Conservation (phyloP, 257 asterid species). For the Verbascum thapsus region DNA sequence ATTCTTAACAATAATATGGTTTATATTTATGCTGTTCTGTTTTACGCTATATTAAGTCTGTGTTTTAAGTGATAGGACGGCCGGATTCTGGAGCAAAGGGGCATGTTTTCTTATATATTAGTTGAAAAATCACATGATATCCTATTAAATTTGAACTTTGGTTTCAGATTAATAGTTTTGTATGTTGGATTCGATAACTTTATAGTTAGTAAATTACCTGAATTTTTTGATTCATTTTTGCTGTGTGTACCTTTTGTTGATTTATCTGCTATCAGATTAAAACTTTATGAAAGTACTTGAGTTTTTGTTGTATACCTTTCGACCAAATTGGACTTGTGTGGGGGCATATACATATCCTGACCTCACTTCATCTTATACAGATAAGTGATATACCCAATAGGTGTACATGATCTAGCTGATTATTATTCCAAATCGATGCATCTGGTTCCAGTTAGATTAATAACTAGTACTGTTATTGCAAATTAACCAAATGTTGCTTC, state of each 20-base stretch:
- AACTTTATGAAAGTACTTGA: background rate
- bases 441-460: slow-evolving; percentile 9
- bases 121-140: background rate
- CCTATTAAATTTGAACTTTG: background rate
- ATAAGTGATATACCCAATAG: background rate
- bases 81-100: too few species aligned
- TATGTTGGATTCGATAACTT: slow-evolving; percentile 5
- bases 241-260: background rate
- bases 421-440: background rate
- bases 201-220: background rate
- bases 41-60: too few species aligned
- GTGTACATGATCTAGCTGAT: background rate
- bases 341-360: slow-evolving; percentile 3
- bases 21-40: too few species aligned
- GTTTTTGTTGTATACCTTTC: background rate
- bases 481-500: slow-evolving; percentile 17
- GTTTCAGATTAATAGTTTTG: background rate
- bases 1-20: too few species aligned
- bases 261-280: background rate
- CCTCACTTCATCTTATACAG: background rate
- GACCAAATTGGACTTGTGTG: background rate
- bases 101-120: too few species aligned
- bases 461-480: background rate
- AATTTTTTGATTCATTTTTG: background rate
- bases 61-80: too few species aligned